Evolutionary conservation across 208 protist species (phyloP).

Genomic region (Cochliopodium minus): DNA sequence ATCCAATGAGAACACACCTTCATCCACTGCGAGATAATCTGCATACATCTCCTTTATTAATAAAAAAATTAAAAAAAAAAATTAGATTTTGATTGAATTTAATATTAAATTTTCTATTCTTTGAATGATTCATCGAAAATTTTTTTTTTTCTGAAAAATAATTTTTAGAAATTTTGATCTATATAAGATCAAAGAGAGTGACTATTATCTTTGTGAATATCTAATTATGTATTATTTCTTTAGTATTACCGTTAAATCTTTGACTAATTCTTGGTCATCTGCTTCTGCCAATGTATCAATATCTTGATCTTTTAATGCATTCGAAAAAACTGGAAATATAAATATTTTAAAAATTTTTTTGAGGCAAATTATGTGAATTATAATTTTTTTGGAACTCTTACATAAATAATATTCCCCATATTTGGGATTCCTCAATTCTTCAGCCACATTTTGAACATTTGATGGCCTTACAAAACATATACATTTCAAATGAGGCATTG

Average conservation of each 20-base stretch:
- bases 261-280: neutral
- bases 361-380: neutral
- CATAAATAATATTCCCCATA: conserved; percentile 5
- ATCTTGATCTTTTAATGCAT: neutral
- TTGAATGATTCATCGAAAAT: no score
- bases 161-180: no score
- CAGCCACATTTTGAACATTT: conserved; percentile 31
- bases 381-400: neutral
- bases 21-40: conserved; percentile 8
- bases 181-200: no score
- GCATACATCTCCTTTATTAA: conserved; percentile 1
- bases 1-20: neutral
- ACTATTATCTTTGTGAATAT: no score
- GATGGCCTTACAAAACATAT: conserved; percentile 73
- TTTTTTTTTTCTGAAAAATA: no score
- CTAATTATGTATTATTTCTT: no score
- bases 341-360: neutral
- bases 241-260: no score
- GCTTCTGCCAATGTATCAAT: neutral
- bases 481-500: conserved; percentile 72
- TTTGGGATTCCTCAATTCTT: neutral
- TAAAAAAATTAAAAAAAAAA: no score
- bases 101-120: no score
- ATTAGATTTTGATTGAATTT: no score
- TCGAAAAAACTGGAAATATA: conserved; percentile 1